phyloP scores from a whole-genome alignment of 371 early-diverging fungal species.

The Chytridiales sp. region DNA sequence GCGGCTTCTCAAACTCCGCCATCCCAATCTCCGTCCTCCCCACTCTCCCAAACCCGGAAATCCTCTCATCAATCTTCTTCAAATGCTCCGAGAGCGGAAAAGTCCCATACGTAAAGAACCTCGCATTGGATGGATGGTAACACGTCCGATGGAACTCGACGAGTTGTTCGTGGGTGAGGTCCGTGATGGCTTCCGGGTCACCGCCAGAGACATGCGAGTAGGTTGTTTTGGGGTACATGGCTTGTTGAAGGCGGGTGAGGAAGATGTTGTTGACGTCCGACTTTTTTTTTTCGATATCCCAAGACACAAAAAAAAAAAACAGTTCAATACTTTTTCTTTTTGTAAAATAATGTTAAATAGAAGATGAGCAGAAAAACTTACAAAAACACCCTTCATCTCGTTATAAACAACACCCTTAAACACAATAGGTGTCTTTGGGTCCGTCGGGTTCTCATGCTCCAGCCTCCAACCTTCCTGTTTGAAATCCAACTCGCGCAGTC shows the following conservation, averaged over 20 bases:
- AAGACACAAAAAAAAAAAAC: neutral
- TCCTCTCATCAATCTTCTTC: constrained; percentile 59
- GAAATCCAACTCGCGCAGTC: constrained; percentile 75
- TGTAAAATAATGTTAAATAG: neutral
- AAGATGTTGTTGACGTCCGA: constrained; percentile 78
- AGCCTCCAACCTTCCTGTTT: constrained; percentile 95
- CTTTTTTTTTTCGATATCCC: constrained; percentile 17
- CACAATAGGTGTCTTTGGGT: constrained; percentile 46
- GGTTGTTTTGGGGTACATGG: constrained; percentile 80
- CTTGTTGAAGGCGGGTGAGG: constrained; percentile 72
- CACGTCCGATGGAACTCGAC: constrained; percentile 76
- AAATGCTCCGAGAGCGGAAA: constrained; percentile 77
- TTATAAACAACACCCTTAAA: constrained; percentile 96
- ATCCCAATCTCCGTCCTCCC: constrained; percentile 25
- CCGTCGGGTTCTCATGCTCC: constrained; percentile 70
- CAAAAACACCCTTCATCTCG: constrained; percentile 95
- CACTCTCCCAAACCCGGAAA: constrained; percentile 43
- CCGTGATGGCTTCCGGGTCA: constrained; percentile 84
- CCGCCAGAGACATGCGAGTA: constrained; percentile 87
- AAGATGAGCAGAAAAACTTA: constrained; percentile 29
- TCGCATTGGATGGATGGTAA: constrained; percentile 90
- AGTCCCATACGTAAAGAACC: constrained; percentile 84
- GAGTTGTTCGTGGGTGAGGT: constrained; percentile 80
- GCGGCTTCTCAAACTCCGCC: constrained; percentile 52
- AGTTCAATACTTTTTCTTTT: neutral